A percentile compares a stretch with the other conserved stretches of the same genome.
phyloP scores from a whole-genome alignment of 768 basidiomycete genomes.

The Calocybe indica region DNA sequence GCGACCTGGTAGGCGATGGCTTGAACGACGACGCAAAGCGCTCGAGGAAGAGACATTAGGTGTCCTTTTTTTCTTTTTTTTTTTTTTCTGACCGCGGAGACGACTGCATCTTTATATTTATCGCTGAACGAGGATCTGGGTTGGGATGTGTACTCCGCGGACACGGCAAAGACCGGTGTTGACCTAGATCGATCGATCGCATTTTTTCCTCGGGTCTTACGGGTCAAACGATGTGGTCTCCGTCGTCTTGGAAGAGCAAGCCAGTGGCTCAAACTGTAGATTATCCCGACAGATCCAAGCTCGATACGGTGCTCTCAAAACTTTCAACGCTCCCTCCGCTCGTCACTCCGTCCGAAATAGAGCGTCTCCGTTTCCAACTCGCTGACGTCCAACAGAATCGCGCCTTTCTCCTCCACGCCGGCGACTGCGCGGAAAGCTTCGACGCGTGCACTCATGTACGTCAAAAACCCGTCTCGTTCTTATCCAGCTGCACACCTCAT shows the following conservation, averaged over 20 bases:
- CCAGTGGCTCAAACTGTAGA: constrained; percentile 63
- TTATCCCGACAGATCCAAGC: not conserved
- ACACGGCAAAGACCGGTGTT: too few relatives aligned
- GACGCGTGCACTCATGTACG: constrained; percentile 83
- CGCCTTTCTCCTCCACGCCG: constrained; percentile 93
- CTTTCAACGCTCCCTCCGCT: constrained; percentile 79
- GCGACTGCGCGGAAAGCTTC: constrained; percentile 97
- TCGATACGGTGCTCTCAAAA: constrained; percentile 67
- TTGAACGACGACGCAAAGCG: constrained; percentile 33
- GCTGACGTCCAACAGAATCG: constrained; percentile 77
- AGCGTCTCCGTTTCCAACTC: constrained; percentile 77
- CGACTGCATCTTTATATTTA: too few relatives aligned
- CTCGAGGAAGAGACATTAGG: constrained; percentile 34
- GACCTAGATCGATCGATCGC: too few relatives aligned
- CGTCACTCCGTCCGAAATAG: constrained; percentile 91
- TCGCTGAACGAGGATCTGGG: too few relatives aligned
- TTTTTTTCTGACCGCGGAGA: too few relatives aligned
- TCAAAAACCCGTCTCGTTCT: constrained; percentile 5
- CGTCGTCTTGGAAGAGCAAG: constrained; percentile 76
- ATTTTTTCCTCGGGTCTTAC: too few relatives aligned
- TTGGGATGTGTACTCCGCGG: too few relatives aligned
- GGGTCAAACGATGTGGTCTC: constrained; percentile 44
- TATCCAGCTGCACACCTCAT: constrained; percentile 1
- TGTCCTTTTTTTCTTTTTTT: too few relatives aligned
- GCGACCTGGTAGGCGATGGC: constrained; percentile 38